Percentiles rank a stretch among this genome's conserved stretches.
Evolutionary conservation across 495 filamentous ascomycete species (phyloP).

Genomic region (Aspergillus bridgeri): DNA sequence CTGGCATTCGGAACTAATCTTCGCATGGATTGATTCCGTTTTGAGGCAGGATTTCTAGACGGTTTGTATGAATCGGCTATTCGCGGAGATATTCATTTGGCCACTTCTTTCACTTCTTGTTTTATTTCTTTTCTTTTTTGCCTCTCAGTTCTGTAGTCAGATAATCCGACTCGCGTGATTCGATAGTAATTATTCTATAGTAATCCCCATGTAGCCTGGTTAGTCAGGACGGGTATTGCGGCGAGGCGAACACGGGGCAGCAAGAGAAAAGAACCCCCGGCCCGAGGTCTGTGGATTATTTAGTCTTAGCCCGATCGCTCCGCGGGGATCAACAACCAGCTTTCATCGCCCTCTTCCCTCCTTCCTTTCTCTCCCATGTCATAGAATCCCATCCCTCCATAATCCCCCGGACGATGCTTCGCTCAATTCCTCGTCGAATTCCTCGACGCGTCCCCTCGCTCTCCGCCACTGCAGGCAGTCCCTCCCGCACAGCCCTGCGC

Average conservation of each 20-base stretch:
- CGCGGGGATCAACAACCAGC: background rate
- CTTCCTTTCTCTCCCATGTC: background rate
- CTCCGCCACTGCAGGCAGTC: constrained; percentile 17
- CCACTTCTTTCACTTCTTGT: too few relatives aligned
- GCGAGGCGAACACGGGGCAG: background rate
- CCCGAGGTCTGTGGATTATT: background rate
- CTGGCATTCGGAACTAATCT: too few relatives aligned
- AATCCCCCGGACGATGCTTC: constrained; percentile 29
- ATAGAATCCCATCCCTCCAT: background rate
- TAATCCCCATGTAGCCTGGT: too few relatives aligned
- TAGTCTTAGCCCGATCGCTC: background rate
- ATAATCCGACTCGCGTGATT: too few relatives aligned
- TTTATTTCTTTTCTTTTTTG: too few relatives aligned
- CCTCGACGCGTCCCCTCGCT: constrained; percentile 29
- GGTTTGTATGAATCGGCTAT: too few relatives aligned
- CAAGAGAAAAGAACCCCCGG: background rate
- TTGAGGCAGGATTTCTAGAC: too few relatives aligned
- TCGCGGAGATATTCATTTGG: too few relatives aligned
- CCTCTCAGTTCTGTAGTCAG: too few relatives aligned
- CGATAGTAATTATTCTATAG: too few relatives aligned
- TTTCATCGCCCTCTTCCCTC: background rate
- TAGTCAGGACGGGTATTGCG: background rate
- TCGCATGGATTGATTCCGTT: too few relatives aligned
- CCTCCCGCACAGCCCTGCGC: constrained; percentile 30
- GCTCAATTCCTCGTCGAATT: constrained; percentile 33